Percentiles rank a stretch among this genome's conserved stretches.
phyloP scores from a whole-genome alignment of 305 asterid species.

The Fraxinus platypoda region DNA sequence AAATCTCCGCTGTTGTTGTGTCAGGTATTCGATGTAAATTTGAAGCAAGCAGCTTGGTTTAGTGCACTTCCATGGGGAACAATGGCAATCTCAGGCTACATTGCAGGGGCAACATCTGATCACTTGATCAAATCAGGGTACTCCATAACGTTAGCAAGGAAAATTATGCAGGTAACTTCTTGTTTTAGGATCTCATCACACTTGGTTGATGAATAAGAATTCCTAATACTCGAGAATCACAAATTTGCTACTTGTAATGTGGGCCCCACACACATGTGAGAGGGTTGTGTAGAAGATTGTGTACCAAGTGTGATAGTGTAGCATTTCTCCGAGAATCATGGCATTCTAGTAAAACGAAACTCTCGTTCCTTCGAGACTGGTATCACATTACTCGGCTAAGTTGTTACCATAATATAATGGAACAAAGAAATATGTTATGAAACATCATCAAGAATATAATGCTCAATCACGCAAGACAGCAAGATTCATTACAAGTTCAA shows the following conservation, averaged over 20 bases:
- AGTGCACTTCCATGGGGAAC: constrained; percentile 98
- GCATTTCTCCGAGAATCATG: background rate
- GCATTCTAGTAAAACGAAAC: background rate
- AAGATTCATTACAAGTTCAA: background rate
- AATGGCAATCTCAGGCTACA: constrained; percentile 89
- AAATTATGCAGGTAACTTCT: constrained; percentile 77
- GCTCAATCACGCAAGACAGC: background rate
- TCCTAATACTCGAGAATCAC: background rate
- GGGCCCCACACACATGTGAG: too few relatives aligned
- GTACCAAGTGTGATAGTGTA: too few relatives aligned
- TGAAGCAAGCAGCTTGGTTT: constrained; percentile 98
- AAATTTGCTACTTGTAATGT: too few relatives aligned
- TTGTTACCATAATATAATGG: background rate
- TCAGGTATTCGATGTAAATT: constrained; percentile 79
- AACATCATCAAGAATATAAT: background rate
- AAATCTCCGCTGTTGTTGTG: background rate
- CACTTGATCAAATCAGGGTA: constrained; percentile 58
- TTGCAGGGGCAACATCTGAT: constrained; percentile 84
- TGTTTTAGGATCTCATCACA: background rate
- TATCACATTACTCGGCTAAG: background rate
- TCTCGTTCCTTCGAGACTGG: background rate
- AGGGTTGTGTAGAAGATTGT: too few relatives aligned
- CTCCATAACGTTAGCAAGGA: constrained; percentile 67
- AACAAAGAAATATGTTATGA: background rate
- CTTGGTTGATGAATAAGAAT: background rate